A percentile compares a stretch with the other conserved stretches of the same genome.
Evolutionary conservation across 805 yeast species (phyloP).

Genomic region (Candida railenensis): DNA sequence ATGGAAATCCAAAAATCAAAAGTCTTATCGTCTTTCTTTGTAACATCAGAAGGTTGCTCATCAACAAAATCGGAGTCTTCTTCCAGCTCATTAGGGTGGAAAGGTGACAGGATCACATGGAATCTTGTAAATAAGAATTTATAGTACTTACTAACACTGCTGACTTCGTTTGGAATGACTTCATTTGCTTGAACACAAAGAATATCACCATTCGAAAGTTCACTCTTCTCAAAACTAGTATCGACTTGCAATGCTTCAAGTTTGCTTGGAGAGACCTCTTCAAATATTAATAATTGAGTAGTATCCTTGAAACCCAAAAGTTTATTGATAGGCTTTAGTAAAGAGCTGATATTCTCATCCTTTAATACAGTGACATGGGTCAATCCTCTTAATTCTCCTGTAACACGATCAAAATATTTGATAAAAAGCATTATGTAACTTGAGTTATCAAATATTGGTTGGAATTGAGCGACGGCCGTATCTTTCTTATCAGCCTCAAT

Average conservation of each 20-base stretch:
- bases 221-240: constrained; percentile 53
- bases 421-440: constrained; percentile 41
- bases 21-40: constrained; percentile 14
- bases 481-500: constrained; percentile 9
- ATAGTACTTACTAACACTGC: constrained; percentile 45
- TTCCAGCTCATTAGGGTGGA: constrained; percentile 41
- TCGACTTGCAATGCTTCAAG: constrained; percentile 43
- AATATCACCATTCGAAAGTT: constrained; percentile 69
- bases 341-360: constrained; percentile 41
- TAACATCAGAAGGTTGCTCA: constrained; percentile 10
- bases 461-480: constrained; percentile 11
- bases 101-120: constrained; percentile 53
- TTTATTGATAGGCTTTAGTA: constrained; percentile 40
- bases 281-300: constrained; percentile 43
- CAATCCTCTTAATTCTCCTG: constrained; percentile 61
- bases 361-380: constrained; percentile 56
- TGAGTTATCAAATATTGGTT: constrained; percentile 17
- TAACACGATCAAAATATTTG: constrained; percentile 62
- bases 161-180: constrained; percentile 20
- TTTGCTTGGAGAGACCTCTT: constrained; percentile 59
- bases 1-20: constrained; percentile 72
- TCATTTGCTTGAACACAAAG: constrained; percentile 35
- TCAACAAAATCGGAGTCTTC: constrained; percentile 48
- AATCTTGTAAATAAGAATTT: constrained; percentile 58
- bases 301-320: constrained; percentile 39